Conservation (phyloP, 73 alveolate species). For the Uronychia binucleata region DNA sequence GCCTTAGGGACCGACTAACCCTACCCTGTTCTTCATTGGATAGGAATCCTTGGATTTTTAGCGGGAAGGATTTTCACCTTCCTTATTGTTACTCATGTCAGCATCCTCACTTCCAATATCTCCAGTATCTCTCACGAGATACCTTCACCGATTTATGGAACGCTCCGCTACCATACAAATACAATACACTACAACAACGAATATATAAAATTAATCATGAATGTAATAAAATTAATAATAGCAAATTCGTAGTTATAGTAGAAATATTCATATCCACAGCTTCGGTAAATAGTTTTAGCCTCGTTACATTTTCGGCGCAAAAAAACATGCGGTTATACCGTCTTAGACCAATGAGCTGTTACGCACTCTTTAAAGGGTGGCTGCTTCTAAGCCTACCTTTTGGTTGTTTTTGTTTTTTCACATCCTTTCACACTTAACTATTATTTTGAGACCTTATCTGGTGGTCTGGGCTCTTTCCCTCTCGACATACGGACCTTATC, state of each 20-base stretch:
- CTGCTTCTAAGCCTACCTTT: constrained; percentile 58
- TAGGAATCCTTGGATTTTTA: constrained; percentile 27
- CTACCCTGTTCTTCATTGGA: background rate
- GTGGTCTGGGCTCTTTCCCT: constrained; percentile 69
- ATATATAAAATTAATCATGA: too few relatives aligned
- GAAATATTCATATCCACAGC: constrained; percentile 10
- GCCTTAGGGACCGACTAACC: constrained; percentile 29
- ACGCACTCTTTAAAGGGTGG: constrained; percentile 61
- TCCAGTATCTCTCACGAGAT: constrained; percentile 10
- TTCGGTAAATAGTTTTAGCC: constrained; percentile 25
- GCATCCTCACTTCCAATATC: constrained; percentile 15
- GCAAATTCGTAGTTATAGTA: too few relatives aligned
- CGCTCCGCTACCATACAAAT: constrained; percentile 51
- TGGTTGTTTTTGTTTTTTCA: background rate
- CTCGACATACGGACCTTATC: constrained; percentile 52
- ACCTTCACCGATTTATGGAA: constrained; percentile 6
- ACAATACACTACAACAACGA: too few relatives aligned
- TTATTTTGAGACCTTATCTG: constrained; percentile 30
- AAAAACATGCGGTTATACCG: background rate
- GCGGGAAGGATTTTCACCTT: constrained; percentile 11
- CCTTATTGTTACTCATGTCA: constrained; percentile 46
- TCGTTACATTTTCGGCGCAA: background rate
- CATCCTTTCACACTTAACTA: background rate
- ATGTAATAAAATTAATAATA: too few relatives aligned
- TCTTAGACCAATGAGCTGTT: constrained; percentile 30